Base-by-base conservation (phyloP, 1,284 basidiomycete genomes). In the Puccinia hordei region DNA sequence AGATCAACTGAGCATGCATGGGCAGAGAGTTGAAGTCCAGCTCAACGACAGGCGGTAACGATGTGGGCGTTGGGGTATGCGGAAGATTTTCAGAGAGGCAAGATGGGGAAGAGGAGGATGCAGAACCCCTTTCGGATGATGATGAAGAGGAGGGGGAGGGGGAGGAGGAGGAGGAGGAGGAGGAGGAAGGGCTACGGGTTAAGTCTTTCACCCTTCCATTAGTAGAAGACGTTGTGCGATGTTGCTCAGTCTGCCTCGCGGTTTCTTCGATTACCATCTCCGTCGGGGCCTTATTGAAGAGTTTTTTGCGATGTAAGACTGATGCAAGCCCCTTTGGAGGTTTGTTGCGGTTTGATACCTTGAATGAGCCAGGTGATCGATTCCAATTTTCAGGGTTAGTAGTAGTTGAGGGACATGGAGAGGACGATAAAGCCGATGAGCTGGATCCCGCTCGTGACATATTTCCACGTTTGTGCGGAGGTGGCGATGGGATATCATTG, bases 1-100 rank as follows among this genome's bases (percentile, higher is more conserved):
- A 78, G 68, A 78, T 69, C 53, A 78, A 46, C 41, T 78, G 76
- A 55, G 76, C 76, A 57, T 53, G 49, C 63, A 78, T 78, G 33
- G 76, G 76, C 41, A 78, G 57, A 44, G 76, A 68, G 57, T 78
- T 78, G 46, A 78, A 78, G 38, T 78, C 76, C 30, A 78, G 38
- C 55, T 78, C 76, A 17, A 78, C 51, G 6, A 61, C 63, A 22
- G 76, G 76, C n/a, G 57, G 57, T 73, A 59, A 35, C 17, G n/a
- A 44, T 2, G 38, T n/a, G 6, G 72, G 46, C 12, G 41, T 15
- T 30, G 68, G 46, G 27, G 49, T 33, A 5, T 15, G 49, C 30
- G 71, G 35, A 10, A 44, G 33, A 57, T 57, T 22, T 24, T 22
- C 27, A 30, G 38, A 33, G 41, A 46, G 15, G 15, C 44, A 49